Evolutionary conservation across 2,329 filamentous ascomycete genomes (phyloP).

Genomic region (Metarhizium robertsii): DNA sequence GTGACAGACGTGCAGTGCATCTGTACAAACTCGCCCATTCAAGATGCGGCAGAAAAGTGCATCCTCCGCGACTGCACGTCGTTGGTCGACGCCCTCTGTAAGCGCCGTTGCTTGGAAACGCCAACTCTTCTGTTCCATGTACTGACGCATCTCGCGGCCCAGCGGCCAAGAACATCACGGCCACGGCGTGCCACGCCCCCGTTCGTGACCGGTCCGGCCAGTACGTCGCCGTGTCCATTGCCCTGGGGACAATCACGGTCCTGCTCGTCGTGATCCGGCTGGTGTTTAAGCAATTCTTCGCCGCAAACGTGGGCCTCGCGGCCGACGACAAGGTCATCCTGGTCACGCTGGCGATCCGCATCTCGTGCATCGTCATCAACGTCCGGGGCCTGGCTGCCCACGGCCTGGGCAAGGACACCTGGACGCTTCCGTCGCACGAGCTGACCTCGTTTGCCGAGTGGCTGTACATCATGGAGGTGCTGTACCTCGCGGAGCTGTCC

Average conservation of each 20-base stretch:
- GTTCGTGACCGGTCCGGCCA: slow-evolving; percentile 1
- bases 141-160: neutral
- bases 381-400: neutral
- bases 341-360: neutral
- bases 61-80: neutral
- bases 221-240: neutral
- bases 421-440: neutral
- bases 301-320: neutral
- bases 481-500: neutral
- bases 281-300: slow-evolving; percentile 1
- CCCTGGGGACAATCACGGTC: neutral
- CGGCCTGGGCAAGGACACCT: neutral
- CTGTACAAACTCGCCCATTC: neutral
- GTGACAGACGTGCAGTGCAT: neutral
- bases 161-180: slow-evolving; percentile 1
- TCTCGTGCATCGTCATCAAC: slow-evolving; percentile 1
- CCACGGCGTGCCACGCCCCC: neutral
- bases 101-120: neutral
- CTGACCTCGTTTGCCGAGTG: neutral
- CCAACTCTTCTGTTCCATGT: neutral
- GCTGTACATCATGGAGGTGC: slow-evolving; percentile 2
- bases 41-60: neutral
- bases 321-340: slow-evolving; percentile 1
- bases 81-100: neutral
- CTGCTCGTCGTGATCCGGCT: neutral